Conservation (phyloP, 2,329 filamentous ascomycete genomes). For the Colletotrichum liaoningense region DNA sequence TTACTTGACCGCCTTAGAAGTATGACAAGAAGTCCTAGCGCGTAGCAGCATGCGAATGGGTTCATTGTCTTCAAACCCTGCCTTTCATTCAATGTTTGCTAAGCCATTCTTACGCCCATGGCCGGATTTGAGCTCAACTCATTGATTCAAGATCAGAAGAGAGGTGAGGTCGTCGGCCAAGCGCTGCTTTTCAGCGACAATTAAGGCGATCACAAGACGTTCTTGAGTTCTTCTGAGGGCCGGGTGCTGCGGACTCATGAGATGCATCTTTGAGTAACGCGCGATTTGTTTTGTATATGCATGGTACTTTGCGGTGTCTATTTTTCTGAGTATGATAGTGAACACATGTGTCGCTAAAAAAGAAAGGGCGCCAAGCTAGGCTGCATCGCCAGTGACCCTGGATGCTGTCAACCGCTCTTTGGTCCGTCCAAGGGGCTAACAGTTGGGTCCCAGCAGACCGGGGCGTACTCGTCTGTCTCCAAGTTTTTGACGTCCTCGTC, state of each 20-base stretch:
- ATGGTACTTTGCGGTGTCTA: background rate
- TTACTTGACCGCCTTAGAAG: too few relatives aligned
- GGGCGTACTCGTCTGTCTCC: slow-evolving; percentile 63
- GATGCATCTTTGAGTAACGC: background rate
- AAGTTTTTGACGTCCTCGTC: slow-evolving; percentile 63
- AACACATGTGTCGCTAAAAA: background rate
- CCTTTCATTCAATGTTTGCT: too few relatives aligned
- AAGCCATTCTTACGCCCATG: too few relatives aligned
- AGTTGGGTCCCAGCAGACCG: slow-evolving; percentile 68
- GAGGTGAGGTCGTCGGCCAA: too few relatives aligned
- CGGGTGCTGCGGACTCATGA: background rate
- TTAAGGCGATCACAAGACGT: too few relatives aligned
- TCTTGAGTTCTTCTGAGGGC: background rate
- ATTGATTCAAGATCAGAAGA: too few relatives aligned
- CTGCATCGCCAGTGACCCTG: background rate
- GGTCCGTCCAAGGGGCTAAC: slow-evolving; percentile 54
- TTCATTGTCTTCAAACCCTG: too few relatives aligned
- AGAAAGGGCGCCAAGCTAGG: background rate
- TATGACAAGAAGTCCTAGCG: too few relatives aligned
- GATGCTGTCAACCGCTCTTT: slow-evolving; percentile 6
- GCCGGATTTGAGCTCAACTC: too few relatives aligned
- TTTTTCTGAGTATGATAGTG: background rate
- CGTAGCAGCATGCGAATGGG: too few relatives aligned
- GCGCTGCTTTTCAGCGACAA: too few relatives aligned
- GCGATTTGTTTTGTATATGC: background rate